Percentiles rank a stretch among this genome's conserved stretches.
Evolutionary conservation across 78 protist species (phyloP).

Genomic region (Tieghemostelium lacteum): DNA sequence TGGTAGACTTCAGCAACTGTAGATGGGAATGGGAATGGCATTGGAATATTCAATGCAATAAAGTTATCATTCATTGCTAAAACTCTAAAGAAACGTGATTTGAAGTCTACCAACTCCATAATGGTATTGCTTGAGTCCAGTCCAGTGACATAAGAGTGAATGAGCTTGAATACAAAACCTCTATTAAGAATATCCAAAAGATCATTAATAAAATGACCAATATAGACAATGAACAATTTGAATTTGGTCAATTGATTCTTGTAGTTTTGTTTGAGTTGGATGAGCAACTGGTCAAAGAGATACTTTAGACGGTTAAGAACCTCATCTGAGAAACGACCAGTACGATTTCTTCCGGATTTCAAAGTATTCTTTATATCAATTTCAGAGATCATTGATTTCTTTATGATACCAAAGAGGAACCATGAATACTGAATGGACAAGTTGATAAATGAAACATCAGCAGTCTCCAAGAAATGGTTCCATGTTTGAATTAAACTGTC

Average conservation of each 20-base stretch:
- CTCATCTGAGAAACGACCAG: constrained; percentile 29
- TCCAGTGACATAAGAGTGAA: constrained; percentile 25
- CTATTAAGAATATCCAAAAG: constrained; percentile 39
- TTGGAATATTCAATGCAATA: constrained; percentile 64
- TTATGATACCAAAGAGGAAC: constrained; percentile 69
- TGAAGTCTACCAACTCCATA: constrained; percentile 47
- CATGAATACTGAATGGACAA: constrained; percentile 69
- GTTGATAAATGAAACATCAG: neutral
- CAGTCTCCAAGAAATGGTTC: constrained; percentile 28
- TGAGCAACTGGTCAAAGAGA: constrained; percentile 23
- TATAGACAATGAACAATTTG: constrained; percentile 19
- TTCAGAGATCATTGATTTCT: constrained; percentile 67
- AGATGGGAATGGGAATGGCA: constrained; percentile 8
- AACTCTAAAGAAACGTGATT: constrained; percentile 49
- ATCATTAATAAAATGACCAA: constrained; percentile 58
- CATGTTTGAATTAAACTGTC: constrained; percentile 45
- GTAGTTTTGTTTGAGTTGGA: constrained; percentile 14
- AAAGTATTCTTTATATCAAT: constrained; percentile 13
- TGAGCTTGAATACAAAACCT: constrained; percentile 44
- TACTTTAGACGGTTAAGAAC: neutral
- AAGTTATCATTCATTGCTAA: constrained; percentile 33
- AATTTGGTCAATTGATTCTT: constrained; percentile 19
- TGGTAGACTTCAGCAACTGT: neutral
- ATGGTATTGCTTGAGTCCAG: constrained; percentile 10
- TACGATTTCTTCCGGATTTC: constrained; percentile 52